These are phyloP conservation scores for Hansenula anomala DNA, from an alignment of 1,139 yeast genomes.

Conservation along the genomic window DNA sequence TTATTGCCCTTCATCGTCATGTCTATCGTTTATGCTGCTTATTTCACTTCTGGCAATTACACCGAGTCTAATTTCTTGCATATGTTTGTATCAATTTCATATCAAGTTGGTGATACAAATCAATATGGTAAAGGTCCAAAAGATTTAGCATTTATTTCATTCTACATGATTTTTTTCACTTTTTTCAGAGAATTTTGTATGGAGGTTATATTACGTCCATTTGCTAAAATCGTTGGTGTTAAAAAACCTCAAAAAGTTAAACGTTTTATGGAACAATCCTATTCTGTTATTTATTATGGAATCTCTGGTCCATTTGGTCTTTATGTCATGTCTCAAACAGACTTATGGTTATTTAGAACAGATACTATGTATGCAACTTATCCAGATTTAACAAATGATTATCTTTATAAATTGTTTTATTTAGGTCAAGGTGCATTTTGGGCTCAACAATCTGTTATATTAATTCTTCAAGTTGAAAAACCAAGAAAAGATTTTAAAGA, in stretches of 20 bases:
- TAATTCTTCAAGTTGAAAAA: constrained; percentile 81
- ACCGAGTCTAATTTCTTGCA: constrained; percentile 58
- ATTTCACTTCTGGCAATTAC: constrained; percentile 45
- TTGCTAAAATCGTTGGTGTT: constrained; percentile 54
- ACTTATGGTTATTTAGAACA: constrained; percentile 88
- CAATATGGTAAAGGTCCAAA: constrained; percentile 80
- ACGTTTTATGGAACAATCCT: constrained; percentile 92
- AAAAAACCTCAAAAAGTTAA: constrained; percentile 53
- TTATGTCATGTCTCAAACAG: constrained; percentile 78
- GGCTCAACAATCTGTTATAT: constrained; percentile 89
- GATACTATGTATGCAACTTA: constrained; percentile 70
- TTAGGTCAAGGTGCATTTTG: constrained; percentile 94
- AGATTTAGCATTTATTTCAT: constrained; percentile 76
- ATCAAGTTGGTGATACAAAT: constrained; percentile 40
- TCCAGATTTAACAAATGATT: constrained; percentile 78
- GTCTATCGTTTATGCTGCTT: constrained; percentile 32
- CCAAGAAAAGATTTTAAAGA: constrained; percentile 94
- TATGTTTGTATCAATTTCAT: constrained; percentile 65
- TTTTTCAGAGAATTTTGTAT: constrained; percentile 86
- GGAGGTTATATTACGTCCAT: constrained; percentile 75
- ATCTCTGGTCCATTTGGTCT: constrained; percentile 82
- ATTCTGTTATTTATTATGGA: constrained; percentile 78
- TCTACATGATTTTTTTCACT: constrained; percentile 82
- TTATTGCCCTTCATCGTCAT: constrained; percentile 57
- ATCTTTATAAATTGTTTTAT: constrained; percentile 73